A percentile compares a stretch with the other conserved stretches of the same genome.
These are phyloP conservation scores for Ophiostoma ulmi DNA, from an alignment of 2,329 filamentous ascomycete species.

Conservation along the genomic window DNA sequence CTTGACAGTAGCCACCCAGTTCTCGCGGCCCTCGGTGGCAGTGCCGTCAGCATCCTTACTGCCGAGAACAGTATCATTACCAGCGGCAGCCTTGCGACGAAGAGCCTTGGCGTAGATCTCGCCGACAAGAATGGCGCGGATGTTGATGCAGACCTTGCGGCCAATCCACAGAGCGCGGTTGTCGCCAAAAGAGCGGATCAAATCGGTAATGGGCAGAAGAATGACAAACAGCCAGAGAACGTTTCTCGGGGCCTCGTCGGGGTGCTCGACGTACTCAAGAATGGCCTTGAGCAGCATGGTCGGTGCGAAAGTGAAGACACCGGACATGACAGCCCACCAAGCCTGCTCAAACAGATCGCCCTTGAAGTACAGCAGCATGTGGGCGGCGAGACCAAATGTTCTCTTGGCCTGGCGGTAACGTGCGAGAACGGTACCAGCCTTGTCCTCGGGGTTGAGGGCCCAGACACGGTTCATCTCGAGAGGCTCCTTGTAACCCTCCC, in stretches of 20 bases:
- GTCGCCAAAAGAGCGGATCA: slow-evolving; percentile 74
- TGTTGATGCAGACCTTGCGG: slow-evolving; percentile 85
- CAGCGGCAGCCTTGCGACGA: slow-evolving; percentile 78
- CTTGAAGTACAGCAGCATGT: slow-evolving; percentile 81
- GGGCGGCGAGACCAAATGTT: slow-evolving; percentile 70
- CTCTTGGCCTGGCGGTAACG: slow-evolving; percentile 83
- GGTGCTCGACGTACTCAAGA: slow-evolving; percentile 86
- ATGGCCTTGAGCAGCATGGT: slow-evolving; percentile 89
- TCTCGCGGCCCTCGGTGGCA: slow-evolving; percentile 37
- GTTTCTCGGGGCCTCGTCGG: slow-evolving; percentile 67
- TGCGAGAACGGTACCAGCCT: slow-evolving; percentile 72
- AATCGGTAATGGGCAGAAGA: slow-evolving; percentile 75
- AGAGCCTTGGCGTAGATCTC: slow-evolving; percentile 97
- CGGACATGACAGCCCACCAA: slow-evolving; percentile 70
- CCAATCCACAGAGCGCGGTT: slow-evolving; percentile 89
- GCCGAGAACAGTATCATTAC: slow-evolving; percentile 67
- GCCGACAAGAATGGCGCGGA: slow-evolving; percentile 91
- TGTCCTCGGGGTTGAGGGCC: slow-evolving; percentile 85
- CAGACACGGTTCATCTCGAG: slow-evolving; percentile 82
- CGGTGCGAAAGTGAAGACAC: slow-evolving; percentile 82
- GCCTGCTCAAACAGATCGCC: slow-evolving; percentile 70
- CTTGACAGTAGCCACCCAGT: slow-evolving; percentile 48
- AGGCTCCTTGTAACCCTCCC: slow-evolving; percentile 79
- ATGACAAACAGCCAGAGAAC: slow-evolving; percentile 96
- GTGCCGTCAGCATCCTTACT: slow-evolving; percentile 43